Percentiles rank a stretch among this genome's conserved stretches.
phyloP scores from a whole-genome alignment of 2,329 filamentous ascomycete species.

The Colletotrichum sp. region DNA sequence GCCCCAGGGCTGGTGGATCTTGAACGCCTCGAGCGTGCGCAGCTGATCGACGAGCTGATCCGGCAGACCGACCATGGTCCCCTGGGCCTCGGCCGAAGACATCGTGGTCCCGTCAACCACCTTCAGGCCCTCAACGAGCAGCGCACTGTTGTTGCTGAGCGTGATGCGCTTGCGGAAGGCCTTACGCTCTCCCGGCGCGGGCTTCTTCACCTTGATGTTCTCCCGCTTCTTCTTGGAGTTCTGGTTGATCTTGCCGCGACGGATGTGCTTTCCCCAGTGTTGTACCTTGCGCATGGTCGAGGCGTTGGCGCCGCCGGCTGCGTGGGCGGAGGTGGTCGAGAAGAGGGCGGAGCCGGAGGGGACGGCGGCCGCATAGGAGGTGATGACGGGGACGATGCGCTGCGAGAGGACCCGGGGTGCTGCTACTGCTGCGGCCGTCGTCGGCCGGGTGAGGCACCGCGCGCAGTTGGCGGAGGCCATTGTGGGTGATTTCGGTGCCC shows the following conservation, averaged over 20 bases:
- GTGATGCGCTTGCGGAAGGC: constrained; percentile 87
- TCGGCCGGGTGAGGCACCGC: constrained; percentile 45
- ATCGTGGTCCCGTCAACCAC: constrained; percentile 63
- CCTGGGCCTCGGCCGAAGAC: constrained; percentile 59
- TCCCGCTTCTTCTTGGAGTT: constrained; percentile 51
- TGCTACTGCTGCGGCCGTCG: constrained; percentile 23
- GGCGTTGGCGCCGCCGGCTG: constrained; percentile 19
- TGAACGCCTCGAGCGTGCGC: constrained; percentile 87
- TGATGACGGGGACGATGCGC: constrained; percentile 35
- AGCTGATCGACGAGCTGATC: constrained; percentile 77
- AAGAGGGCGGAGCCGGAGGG: constrained; percentile 44
- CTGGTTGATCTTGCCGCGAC: constrained; percentile 22
- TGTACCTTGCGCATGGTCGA: constrained; percentile 9
- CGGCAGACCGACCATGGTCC: constrained; percentile 73
- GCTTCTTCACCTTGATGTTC: constrained; percentile 56
- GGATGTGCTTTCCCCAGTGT: constrained; percentile 22
- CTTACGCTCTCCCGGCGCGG: constrained; percentile 81
- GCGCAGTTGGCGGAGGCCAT: constrained; percentile 47
- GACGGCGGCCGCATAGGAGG: constrained; percentile 25
- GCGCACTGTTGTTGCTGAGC: constrained; percentile 91
- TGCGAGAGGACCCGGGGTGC: constrained; percentile 29
- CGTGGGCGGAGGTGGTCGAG: constrained; percentile 39
- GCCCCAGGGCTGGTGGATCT: constrained; percentile 85
- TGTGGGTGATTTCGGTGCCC: constrained; percentile 12
- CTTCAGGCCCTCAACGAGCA: constrained; percentile 73